phyloP scores from a whole-genome alignment of 768 basidiomycete species.

The Krasilnikovozyma curviuscula region DNA sequence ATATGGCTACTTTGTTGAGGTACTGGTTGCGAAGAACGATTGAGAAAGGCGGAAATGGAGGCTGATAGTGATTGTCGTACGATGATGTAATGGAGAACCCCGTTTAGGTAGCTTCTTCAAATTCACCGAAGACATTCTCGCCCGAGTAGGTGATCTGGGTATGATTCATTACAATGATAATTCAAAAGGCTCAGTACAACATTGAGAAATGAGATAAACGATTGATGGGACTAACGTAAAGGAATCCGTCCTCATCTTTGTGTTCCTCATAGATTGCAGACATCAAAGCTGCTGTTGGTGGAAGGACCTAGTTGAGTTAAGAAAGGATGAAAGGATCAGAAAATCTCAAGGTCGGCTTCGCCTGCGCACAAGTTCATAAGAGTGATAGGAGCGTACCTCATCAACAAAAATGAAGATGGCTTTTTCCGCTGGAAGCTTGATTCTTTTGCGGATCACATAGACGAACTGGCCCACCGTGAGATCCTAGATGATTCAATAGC shows the following conservation, averaged over 20 bases:
- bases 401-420: constrained; percentile 99
- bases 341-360: too few species aligned
- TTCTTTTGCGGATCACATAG: constrained; percentile 97
- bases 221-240: constrained; percentile 44
- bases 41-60: too few species aligned
- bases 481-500: constrained; percentile 45
- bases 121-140: constrained; percentile 76
- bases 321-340: neutral
- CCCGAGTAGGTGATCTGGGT: constrained; percentile 57
- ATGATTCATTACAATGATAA: neutral
- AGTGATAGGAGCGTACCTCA: constrained; percentile 33
- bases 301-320: constrained; percentile 48
- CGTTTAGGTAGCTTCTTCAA: too few species aligned
- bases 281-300: constrained; percentile 95
- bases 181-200: neutral
- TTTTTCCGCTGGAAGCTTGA: constrained; percentile 98
- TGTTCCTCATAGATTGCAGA: constrained; percentile 98
- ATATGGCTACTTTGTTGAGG: too few species aligned
- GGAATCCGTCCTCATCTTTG: constrained; percentile 98
- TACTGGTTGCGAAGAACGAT: too few species aligned
- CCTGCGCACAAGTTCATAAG: too few species aligned
- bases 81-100: too few species aligned
- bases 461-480: constrained; percentile 96
- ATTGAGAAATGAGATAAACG: neutral
- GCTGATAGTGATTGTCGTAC: too few species aligned